Percentiles rank a stretch among this genome's conserved stretches.
phyloP scores from a whole-genome alignment of 495 filamentous ascomycete genomes.

The Podospora didyma region DNA sequence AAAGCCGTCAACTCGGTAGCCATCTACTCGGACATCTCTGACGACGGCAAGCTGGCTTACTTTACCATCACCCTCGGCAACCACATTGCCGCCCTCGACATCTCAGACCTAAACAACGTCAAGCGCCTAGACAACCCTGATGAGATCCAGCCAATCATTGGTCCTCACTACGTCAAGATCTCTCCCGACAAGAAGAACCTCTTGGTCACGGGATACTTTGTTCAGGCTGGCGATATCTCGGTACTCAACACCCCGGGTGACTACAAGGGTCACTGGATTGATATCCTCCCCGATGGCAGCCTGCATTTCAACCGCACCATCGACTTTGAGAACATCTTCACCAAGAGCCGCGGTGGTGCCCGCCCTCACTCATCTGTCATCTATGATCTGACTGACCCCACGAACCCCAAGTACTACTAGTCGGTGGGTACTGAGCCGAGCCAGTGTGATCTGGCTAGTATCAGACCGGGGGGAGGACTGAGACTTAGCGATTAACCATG shows the following conservation, averaged over 20 bases:
- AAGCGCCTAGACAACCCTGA: slow-evolving; percentile 58
- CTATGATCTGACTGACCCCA: slow-evolving; percentile 54
- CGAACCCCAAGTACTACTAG: slow-evolving; percentile 38
- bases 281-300: slow-evolving; percentile 51
- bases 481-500: no score
- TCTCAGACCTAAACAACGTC: slow-evolving; percentile 55
- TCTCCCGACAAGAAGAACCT: slow-evolving; percentile 61
- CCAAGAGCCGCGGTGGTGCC: slow-evolving; percentile 48
- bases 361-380: slow-evolving; percentile 58
- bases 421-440: no score
- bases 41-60: slow-evolving; percentile 57
- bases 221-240: slow-evolving; percentile 58
- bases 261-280: slow-evolving; percentile 60
- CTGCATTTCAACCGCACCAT: slow-evolving; percentile 56
- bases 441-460: no score
- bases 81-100: slow-evolving; percentile 62
- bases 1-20: slow-evolving; percentile 53
- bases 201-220: slow-evolving; percentile 62
- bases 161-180: slow-evolving; percentile 63
- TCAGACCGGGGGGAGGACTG: no score
- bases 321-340: slow-evolving; percentile 51
- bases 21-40: slow-evolving; percentile 59
- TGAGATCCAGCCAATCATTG: slow-evolving; percentile 54
- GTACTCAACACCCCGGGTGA: slow-evolving; percentile 61
- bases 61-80: slow-evolving; percentile 59